phyloP scores from a whole-genome alignment of 371 early-diverging fungal species.

The Gilbertella persicaria region DNA sequence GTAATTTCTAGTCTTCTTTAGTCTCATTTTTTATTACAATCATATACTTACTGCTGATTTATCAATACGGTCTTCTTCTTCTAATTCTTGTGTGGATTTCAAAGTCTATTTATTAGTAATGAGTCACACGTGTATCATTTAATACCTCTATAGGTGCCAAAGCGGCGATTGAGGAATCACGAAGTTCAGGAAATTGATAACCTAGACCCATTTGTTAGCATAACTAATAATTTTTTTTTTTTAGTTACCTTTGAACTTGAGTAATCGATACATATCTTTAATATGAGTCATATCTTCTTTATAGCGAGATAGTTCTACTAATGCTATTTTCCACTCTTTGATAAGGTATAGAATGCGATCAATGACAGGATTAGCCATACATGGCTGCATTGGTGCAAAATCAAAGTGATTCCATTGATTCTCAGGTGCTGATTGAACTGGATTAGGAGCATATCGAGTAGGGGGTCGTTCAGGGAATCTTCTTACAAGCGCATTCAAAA shows the following conservation, averaged over 20 bases:
- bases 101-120: no score
- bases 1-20: slow-evolving; percentile 73
- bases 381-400: slow-evolving; percentile 23
- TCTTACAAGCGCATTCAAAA: slow-evolving; percentile 89
- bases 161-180: slow-evolving; percentile 63
- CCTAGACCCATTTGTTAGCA: slow-evolving; percentile 38
- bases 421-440: slow-evolving; percentile 28
- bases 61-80: slow-evolving; percentile 88
- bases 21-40: neutral
- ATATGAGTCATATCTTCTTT: slow-evolving; percentile 90
- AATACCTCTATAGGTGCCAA: slow-evolving; percentile 64
- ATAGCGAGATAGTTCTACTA: slow-evolving; percentile 80
- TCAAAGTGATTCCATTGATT: slow-evolving; percentile 39
- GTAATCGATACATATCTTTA: slow-evolving; percentile 87
- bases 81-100: slow-evolving; percentile 89
- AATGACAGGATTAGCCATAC: slow-evolving; percentile 64
- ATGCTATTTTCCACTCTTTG: slow-evolving; percentile 89
- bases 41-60: slow-evolving; percentile 74
- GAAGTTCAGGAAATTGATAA: slow-evolving; percentile 86
- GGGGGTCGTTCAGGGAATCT: slow-evolving; percentile 87
- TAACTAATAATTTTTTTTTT: neutral
- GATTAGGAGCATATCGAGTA: slow-evolving; percentile 40
- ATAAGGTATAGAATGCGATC: slow-evolving; percentile 88
- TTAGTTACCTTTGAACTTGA: slow-evolving; percentile 72
- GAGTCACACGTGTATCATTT: no score